Conservation (phyloP, 805 yeast species). For the Cyberlindnera saturnus region DNA sequence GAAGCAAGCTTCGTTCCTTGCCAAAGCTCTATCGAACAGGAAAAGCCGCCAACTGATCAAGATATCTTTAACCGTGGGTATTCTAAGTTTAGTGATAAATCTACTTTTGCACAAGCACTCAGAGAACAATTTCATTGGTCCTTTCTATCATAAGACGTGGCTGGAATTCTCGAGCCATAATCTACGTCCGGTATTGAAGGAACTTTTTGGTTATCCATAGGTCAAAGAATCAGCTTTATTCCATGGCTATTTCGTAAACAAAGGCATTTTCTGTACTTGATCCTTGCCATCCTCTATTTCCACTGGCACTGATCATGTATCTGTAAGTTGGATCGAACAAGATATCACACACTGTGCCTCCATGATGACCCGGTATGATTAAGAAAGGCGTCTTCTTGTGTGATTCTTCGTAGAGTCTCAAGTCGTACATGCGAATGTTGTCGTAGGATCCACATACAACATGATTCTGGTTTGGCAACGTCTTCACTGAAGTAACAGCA, state of each 20-base stretch:
- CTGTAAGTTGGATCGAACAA: slow-evolving; percentile 82
- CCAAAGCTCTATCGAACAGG: neutral
- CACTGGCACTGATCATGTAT: slow-evolving; percentile 86
- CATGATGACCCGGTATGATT: slow-evolving; percentile 95
- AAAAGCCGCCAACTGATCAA: slow-evolving; percentile 7
- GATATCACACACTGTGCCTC: slow-evolving; percentile 76
- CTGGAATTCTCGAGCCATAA: neutral
- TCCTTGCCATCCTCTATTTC: slow-evolving; percentile 95
- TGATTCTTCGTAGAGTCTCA: slow-evolving; percentile 38
- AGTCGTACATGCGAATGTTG: slow-evolving; percentile 81
- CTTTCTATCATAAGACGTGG: neutral
- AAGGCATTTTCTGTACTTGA: slow-evolving; percentile 72
- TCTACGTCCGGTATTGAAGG: neutral
- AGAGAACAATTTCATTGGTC: neutral
- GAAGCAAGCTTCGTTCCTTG: neutral
- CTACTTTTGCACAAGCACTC: neutral
- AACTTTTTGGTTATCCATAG: neutral
- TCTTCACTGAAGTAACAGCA: slow-evolving; percentile 72
- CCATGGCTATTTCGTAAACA: slow-evolving; percentile 67
- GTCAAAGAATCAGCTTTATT: slow-evolving; percentile 7
- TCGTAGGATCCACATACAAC: slow-evolving; percentile 86
- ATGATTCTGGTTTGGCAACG: slow-evolving; percentile 78
- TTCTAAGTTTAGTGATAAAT: slow-evolving; percentile 6
- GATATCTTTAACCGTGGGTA: slow-evolving; percentile 9
- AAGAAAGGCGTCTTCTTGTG: slow-evolving; percentile 56